phyloP scores from a whole-genome alignment of 148 eudicot genomes.

The Vaccinium myrtillus region DNA sequence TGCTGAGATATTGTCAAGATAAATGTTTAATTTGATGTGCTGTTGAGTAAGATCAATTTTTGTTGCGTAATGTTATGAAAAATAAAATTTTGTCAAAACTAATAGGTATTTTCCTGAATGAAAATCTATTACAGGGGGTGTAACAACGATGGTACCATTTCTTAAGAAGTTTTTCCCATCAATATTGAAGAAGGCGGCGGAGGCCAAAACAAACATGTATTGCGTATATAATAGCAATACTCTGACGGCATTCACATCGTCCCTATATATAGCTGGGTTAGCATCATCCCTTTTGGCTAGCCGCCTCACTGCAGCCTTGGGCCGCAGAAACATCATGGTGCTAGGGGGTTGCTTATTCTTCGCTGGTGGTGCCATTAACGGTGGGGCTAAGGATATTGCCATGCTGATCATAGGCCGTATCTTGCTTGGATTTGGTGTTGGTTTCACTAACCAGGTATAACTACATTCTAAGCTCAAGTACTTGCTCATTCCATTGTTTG shows the following conservation, averaged over 20 bases:
- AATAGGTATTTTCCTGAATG: background rate
- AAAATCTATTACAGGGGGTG: slow-evolving; percentile 41
- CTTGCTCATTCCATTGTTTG: background rate
- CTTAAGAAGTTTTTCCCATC: slow-evolving; percentile 58
- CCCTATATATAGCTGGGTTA: slow-evolving; percentile 63
- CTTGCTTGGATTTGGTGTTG: slow-evolving; percentile 61
- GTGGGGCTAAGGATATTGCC: slow-evolving; percentile 43
- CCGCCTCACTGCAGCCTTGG: slow-evolving; percentile 35
- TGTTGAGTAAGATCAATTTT: background rate
- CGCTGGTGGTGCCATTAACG: slow-evolving; percentile 51
- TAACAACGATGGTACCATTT: slow-evolving; percentile 63
- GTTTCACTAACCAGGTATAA: slow-evolving; percentile 60
- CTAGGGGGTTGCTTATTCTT: slow-evolving; percentile 58
- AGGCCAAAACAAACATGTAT: slow-evolving; percentile 48
- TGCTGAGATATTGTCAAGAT: background rate
- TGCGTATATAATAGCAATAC: slow-evolving; percentile 52
- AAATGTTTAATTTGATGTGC: background rate
- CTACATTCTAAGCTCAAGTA: background rate
- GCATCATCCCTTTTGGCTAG: slow-evolving; percentile 43
- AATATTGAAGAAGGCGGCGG: slow-evolving; percentile 33
- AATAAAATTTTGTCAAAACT: background rate
- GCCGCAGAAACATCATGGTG: slow-evolving; percentile 53
- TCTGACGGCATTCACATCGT: slow-evolving; percentile 59
- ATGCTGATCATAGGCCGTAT: slow-evolving; percentile 63
- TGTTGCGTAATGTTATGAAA: background rate